These are phyloP conservation scores for Canna indica DNA, from an alignment of 176 grass and related monocot genomes.

Conservation along the genomic window DNA sequence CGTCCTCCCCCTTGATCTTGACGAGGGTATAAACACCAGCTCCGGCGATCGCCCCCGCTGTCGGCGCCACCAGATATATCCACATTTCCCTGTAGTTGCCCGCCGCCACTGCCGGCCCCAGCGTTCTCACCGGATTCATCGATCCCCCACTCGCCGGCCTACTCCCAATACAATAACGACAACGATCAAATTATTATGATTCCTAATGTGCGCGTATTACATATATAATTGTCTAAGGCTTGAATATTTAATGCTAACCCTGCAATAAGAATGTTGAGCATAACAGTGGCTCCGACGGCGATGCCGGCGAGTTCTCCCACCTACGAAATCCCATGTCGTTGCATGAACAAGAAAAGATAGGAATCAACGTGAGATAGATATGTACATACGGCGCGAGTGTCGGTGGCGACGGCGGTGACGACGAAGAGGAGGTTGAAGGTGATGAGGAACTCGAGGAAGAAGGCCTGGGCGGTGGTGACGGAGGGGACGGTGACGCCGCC, in stretches of 20 bases:
- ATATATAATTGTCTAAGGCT: too few relatives aligned
- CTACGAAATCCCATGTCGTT: constrained; percentile 12
- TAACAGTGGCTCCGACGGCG: constrained; percentile 67
- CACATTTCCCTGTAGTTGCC: constrained; percentile 89
- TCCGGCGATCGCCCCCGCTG: constrained; percentile 58
- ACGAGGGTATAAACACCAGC: constrained; percentile 66
- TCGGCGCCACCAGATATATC: constrained; percentile 89
- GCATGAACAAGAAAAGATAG: background rate
- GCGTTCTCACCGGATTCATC: constrained; percentile 92
- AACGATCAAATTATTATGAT: too few relatives aligned
- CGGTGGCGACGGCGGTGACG: constrained; percentile 88
- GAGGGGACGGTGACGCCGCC: constrained; percentile 88
- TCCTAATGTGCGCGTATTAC: background rate
- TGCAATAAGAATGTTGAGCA: constrained; percentile 86
- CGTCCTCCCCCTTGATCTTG: constrained; percentile 67
- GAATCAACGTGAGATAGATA: too few relatives aligned
- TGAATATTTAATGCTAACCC: constrained; percentile 47
- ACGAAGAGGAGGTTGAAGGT: constrained; percentile 93
- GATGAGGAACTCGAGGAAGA: constrained; percentile 97
- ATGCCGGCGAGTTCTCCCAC: constrained; percentile 82
- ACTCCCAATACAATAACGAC: background rate
- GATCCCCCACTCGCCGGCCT: constrained; percentile 83
- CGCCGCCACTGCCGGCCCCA: constrained; percentile 75
- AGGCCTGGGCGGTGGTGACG: constrained; percentile 68
- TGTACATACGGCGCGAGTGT: constrained; percentile 45